Conservation (phyloP, 352 stramenopile species). For the Saprolegnia diclina region DNA sequence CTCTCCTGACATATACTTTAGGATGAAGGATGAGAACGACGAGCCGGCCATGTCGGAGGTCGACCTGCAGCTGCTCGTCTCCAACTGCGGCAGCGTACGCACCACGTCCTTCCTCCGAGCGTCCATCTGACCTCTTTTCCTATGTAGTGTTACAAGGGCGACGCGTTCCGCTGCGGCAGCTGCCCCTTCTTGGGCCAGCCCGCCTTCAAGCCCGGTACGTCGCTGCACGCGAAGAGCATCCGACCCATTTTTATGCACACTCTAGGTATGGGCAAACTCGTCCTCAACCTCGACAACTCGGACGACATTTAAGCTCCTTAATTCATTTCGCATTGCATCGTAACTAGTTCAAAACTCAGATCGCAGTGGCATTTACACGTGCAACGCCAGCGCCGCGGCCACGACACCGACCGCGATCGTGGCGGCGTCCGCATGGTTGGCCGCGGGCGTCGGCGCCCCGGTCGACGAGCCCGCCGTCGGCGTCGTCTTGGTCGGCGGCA, state of each 20-base stretch:
- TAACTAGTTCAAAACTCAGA: background rate
- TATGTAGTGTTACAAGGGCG: conserved; percentile 93
- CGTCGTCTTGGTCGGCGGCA: background rate
- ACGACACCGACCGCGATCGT: background rate
- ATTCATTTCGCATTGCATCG: background rate
- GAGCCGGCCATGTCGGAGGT: conserved; percentile 67
- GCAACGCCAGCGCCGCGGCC: background rate
- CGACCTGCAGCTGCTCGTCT: conserved; percentile 70
- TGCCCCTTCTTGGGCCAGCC: conserved; percentile 96
- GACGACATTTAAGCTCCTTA: conserved; percentile 59
- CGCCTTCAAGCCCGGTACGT: conserved; percentile 88
- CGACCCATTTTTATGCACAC: background rate
- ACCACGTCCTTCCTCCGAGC: background rate
- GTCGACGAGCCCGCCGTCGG: background rate
- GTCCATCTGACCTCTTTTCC: conserved; percentile 31
- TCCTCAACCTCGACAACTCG: conserved; percentile 71
- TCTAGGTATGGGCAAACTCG: conserved; percentile 74
- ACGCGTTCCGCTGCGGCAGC: conserved; percentile 95
- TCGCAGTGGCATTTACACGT: background rate
- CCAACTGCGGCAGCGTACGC: conserved; percentile 76
- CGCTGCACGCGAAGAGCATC: background rate
- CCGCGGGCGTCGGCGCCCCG: background rate
- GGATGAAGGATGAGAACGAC: conserved; percentile 64
- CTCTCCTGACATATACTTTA: conserved; percentile 35
- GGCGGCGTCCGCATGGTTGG: background rate